Evolutionary conservation across 1,284 basidiomycete species (phyloP), one percentile per base, ranked within the genome.

Genomic region (Crepidotus sp.): DNA sequence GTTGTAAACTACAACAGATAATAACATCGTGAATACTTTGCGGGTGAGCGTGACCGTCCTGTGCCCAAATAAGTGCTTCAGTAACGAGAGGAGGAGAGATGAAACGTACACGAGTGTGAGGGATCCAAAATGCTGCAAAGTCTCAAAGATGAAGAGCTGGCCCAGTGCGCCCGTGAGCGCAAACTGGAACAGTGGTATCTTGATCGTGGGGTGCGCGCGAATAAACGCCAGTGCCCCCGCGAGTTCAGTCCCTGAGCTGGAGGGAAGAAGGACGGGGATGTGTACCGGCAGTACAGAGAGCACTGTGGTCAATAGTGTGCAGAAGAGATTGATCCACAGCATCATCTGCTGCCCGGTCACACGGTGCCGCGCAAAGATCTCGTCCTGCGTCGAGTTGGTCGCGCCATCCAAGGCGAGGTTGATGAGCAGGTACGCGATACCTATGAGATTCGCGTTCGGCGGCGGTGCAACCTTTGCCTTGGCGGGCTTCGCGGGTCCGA

Each of bases 321-420:
- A 83, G 64, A 92, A 83, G 22, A 83, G 58, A 61, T 95, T 95
- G 64, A 97, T 97, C 78, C 83, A 95, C 61, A 98, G 83, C 96
- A 99, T 98, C 93, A 99, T 97, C 62, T 99, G 95, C 61, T 96
- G 93, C 3, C 96, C 96, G 0, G 83, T 80, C 15, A 94, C 78
- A 30, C 76, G 73, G 65, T 82, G 79, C 17, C 71, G 67, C 29
- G 77, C 70, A 63, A 99, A 98, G 50, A 98, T 87, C 66, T 98
- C 88, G 62, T 99, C 96, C 64, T 99, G 96, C 2, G 94, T 97
- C n/a, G 90, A 90, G 68, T 98, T 98, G 45, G 86, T 88, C 30
- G 89, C 80, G 17, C 96, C 96, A 61, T 99, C 96, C 37, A 98
- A 74, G 14, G 87, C 66, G 19, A 98, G 75, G 67, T 97, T 98